Evolutionary conservation across 257 asterid genomes (phyloP).

Genomic region (Ophiorrhiza pumila): DNA sequence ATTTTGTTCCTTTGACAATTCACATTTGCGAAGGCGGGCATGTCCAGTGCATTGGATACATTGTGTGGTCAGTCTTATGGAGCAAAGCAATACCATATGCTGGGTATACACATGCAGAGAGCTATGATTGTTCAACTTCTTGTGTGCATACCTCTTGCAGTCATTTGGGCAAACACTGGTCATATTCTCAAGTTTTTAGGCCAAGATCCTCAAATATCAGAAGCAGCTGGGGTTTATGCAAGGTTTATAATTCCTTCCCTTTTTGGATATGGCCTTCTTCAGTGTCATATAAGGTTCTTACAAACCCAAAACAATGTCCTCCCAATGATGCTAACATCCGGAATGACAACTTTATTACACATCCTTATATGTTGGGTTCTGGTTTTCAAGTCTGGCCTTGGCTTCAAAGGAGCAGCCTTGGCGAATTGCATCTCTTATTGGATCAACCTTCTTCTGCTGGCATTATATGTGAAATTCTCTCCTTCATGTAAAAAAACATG

Average conservation of each 20-base stretch:
- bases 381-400: conserved; percentile 61
- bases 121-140: conserved; percentile 60
- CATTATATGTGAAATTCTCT: conserved; percentile 54
- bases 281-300: conserved; percentile 73
- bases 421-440: conserved; percentile 66
- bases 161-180: conserved; percentile 70
- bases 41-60: conserved; percentile 89
- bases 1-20: neutral
- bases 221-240: conserved; percentile 66
- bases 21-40: conserved; percentile 49
- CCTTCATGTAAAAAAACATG: conserved; percentile 59
- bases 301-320: conserved; percentile 72
- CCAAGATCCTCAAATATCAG: conserved; percentile 65
- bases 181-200: conserved; percentile 55
- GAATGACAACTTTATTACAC: conserved; percentile 51
- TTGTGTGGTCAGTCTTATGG: conserved; percentile 80
- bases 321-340: conserved; percentile 81
- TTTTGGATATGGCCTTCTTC: conserved; percentile 60
- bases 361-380: conserved; percentile 57
- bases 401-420: conserved; percentile 68
- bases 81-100: conserved; percentile 78
- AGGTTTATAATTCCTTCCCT: conserved; percentile 62
- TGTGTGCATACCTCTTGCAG: conserved; percentile 59
- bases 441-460: conserved; percentile 48
- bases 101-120: conserved; percentile 81